Conservation (phyloP, 371 early-diverging fungal genomes). For the Mortierella sp. region DNA sequence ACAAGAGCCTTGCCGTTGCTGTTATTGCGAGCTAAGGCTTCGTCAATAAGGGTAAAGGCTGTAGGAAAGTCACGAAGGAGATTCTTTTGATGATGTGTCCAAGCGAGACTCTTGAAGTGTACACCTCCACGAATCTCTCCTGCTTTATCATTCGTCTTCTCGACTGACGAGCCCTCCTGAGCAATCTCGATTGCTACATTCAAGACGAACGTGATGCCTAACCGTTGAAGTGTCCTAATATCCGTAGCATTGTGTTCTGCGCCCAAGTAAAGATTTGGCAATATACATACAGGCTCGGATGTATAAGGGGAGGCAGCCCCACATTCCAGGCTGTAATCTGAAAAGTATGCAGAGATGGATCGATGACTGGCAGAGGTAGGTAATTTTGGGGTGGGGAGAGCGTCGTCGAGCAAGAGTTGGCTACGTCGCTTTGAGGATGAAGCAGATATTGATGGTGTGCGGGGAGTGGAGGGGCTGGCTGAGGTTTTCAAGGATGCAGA, state of each 20-base stretch:
- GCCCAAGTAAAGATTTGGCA: conserved; percentile 79
- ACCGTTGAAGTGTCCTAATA: conserved; percentile 54
- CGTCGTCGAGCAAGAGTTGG: conserved; percentile 43
- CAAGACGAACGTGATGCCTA: conserved; percentile 69
- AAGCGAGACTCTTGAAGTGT: conserved; percentile 71
- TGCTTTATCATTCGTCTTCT: conserved; percentile 1
- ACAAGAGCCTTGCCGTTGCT: conserved; percentile 76
- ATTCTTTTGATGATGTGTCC: conserved; percentile 85
- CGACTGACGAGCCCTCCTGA: conserved; percentile 7
- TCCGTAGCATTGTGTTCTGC: conserved; percentile 69
- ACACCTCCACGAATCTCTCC: conserved; percentile 22
- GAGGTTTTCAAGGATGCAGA: conserved; percentile 25
- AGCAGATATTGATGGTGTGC: neutral
- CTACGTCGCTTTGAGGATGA: conserved; percentile 29
- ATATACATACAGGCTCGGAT: conserved; percentile 69
- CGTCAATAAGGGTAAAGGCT: conserved; percentile 81
- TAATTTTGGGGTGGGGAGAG: conserved; percentile 36
- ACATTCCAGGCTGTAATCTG: conserved; percentile 48
- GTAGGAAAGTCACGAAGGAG: conserved; percentile 70
- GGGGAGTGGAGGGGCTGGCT: neutral
- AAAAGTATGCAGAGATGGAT: conserved; percentile 54
- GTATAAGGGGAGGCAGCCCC: conserved; percentile 53
- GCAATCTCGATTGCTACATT: conserved; percentile 83
- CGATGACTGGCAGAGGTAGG: conserved; percentile 30
- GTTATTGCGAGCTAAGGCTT: conserved; percentile 60